phyloP scores from a whole-genome alignment of 768 basidiomycete genomes.

The Tylopilus sp. region DNA sequence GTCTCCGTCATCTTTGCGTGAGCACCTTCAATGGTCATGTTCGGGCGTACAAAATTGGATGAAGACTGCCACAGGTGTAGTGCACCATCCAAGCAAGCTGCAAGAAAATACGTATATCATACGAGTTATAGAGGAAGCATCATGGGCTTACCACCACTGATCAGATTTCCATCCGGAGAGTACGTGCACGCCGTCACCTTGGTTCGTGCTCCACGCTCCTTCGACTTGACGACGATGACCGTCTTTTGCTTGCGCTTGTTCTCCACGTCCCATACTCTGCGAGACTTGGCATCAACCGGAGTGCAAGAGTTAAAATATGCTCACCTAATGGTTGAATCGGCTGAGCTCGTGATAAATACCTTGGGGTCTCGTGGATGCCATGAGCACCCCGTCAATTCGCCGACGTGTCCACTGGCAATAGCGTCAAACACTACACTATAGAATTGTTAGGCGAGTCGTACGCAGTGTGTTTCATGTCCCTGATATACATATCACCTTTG shows the following conservation, averaged over 20 bases:
- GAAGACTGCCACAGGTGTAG: constrained; percentile 90
- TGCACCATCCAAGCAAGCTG: constrained; percentile 89
- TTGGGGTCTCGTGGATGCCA: constrained; percentile 91
- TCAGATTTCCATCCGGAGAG: constrained; percentile 84
- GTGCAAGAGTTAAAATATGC: constrained; percentile 11
- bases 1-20: constrained; percentile 85
- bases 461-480: constrained; percentile 99
- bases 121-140: constrained; percentile 1
- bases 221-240: constrained; percentile 95
- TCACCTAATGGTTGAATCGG: constrained; percentile 92
- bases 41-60: constrained; percentile 92
- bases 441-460: constrained; percentile 40
- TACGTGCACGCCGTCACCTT: constrained; percentile 87
- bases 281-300: constrained; percentile 3
- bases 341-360: constrained; percentile 88
- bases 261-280: constrained; percentile 91
- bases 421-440: constrained; percentile 6
- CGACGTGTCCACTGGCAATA: constrained; percentile 80
- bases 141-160: constrained; percentile 72
- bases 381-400: constrained; percentile 81
- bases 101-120: constrained; percentile 2
- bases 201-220: constrained; percentile 90
- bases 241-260: constrained; percentile 92
- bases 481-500: constrained; percentile 97
- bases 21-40: constrained; percentile 80